Conservation (phyloP, 192 early-diverging fungal genomes). For the Funneliformis mosseae region DNA sequence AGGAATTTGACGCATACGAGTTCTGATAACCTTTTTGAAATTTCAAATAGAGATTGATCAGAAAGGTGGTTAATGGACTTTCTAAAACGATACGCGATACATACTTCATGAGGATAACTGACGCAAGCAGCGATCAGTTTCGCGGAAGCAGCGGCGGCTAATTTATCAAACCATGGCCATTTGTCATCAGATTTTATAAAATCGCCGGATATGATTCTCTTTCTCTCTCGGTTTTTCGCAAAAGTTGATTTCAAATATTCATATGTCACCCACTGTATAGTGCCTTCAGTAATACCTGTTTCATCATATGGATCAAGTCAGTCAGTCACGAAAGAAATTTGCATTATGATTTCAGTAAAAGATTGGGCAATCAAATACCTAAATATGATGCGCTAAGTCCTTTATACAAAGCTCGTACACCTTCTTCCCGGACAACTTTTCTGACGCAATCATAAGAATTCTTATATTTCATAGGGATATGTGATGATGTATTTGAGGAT, state of each 20-base stretch:
- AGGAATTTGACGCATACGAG: constrained; percentile 83
- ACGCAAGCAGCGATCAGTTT: constrained; percentile 86
- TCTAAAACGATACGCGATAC: background rate
- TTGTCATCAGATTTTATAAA: constrained; percentile 41
- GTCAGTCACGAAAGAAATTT: background rate
- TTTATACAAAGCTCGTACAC: constrained; percentile 81
- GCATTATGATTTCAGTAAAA: background rate
- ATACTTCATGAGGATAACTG: constrained; percentile 96
- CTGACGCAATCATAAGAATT: constrained; percentile 79
- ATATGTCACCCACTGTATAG: constrained; percentile 96
- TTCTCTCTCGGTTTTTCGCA: constrained; percentile 34
- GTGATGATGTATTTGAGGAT: constrained; percentile 23
- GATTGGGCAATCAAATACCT: constrained; percentile 42
- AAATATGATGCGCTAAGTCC: constrained; percentile 90
- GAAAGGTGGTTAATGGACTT: background rate
- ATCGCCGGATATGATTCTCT: background rate
- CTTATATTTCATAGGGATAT: constrained; percentile 52
- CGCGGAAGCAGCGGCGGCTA: constrained; percentile 79
- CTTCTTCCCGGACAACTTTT: constrained; percentile 76
- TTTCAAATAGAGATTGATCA: background rate
- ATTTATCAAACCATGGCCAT: constrained; percentile 75
- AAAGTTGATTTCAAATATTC: constrained; percentile 78
- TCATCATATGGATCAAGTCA: background rate
- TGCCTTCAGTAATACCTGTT: constrained; percentile 81
- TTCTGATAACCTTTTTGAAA: constrained; percentile 60